These are phyloP conservation scores for Globisporangium viniferum DNA, from an alignment of 352 stramenopile genomes.

Conservation along the genomic window DNA sequence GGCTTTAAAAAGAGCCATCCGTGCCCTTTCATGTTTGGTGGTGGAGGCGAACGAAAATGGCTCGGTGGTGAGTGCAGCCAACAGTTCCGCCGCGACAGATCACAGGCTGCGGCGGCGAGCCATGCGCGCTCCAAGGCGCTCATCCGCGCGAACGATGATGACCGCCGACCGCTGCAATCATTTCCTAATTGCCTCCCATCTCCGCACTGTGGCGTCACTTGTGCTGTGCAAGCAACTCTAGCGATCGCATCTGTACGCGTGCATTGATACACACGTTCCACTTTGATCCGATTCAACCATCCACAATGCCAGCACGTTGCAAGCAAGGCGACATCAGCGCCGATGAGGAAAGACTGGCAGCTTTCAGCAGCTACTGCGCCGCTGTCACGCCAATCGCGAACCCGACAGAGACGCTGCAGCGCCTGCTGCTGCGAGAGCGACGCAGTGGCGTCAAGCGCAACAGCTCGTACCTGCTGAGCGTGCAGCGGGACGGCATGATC, in stretches of 20 bases:
- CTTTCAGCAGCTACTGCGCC: neutral
- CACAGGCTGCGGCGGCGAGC: neutral
- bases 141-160: conserved; percentile 4
- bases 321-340: neutral
- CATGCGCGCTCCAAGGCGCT: neutral
- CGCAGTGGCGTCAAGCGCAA: conserved; percentile 2
- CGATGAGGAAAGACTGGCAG: neutral
- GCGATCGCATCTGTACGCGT: neutral
- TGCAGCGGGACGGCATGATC: conserved; percentile 42
- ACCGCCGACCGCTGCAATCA: neutral
- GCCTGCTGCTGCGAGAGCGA: conserved; percentile 8
- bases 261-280: conserved; percentile 2
- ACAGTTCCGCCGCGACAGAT: conserved; percentile 8
- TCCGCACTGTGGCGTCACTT: neutral
- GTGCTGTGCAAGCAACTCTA: neutral
- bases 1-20: neutral
- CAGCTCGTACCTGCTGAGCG: conserved; percentile 23
- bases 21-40: conserved; percentile 6
- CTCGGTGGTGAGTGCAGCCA: conserved; percentile 12
- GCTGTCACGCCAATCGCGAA: neutral
- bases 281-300: neutral
- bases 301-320: neutral
- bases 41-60: conserved; percentile 18
- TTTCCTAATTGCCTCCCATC: conserved; percentile 6
- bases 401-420: conserved; percentile 14